Evolutionary conservation across 2,329 filamentous ascomycete genomes (phyloP), one percentile per base, ranked within the genome.

Genomic region (Fusarium sp.): DNA sequence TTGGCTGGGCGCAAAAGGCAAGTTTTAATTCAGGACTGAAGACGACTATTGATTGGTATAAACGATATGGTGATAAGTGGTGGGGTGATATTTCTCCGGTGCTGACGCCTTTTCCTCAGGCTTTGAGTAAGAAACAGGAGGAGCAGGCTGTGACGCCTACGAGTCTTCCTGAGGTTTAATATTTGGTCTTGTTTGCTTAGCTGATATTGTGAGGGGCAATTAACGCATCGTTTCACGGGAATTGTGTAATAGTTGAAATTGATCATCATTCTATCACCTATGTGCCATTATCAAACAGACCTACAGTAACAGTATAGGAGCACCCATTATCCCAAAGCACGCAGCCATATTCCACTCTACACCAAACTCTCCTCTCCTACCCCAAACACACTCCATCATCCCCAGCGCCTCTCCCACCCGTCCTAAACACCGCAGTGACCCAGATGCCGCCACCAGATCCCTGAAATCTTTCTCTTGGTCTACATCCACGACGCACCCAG

Each of bases 221-320:
- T 10, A 10, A 21, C 4, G 21, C 11, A 38, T 38, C 37, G 12
- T 19, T 10, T 23, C 1, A 16, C 5, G 39, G 6, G 9, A 16
- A 16, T 16, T 6, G n/a, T n/a, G n/a, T 10, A 1, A 21, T 21
- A n/a, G 19, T 8, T 8, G 2, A 4, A 9, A 2, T 4, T 44
- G 0, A 5, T 25, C 6, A 25, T 42, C 2, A 44, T 44, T 45
- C 10, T 9, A 10, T 6, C 10, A 27, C 4, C 14, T 2, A 16
- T 29, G 5, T 2, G 29, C 8, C 0, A 7, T 29, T 6, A 11
- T 10, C 8, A 14, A 25, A 2, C 4, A 14, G 8, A 1, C 3
- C 21, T 19, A 55, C 5, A 55, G 10, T 7, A 55, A 33, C 7
- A 42, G 7, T 11, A 42, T 27, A n/a, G 52, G 38, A 7, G 10